Evolutionary conservation across 371 early-diverging fungal species (phyloP), one percentile per base, ranked within the genome.

Genomic region (Mucor racemosus): DNA sequence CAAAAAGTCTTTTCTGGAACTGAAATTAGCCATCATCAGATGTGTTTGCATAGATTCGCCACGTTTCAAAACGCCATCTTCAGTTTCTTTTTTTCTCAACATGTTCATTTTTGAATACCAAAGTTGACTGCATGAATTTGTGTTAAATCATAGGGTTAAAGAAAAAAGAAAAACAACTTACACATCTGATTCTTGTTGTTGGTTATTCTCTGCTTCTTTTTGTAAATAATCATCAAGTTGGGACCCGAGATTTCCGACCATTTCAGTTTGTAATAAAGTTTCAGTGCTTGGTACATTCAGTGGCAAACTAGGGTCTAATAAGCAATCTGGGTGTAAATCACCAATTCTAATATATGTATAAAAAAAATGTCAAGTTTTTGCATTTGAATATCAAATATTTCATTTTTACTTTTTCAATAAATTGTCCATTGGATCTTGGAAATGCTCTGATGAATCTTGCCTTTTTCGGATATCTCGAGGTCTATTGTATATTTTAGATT

Each of bases 281-380:
- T 71, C 62, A 7, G 78, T 67, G 17, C 71, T 62, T 1, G 84
- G 88, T 13, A 76, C 77, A 66, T 87, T 85, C 14, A 91, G 67
- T 2, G 86, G 78, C 11, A 76, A 72, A 62, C 66, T 79, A 26
- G 71, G 71, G 46, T 82, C 77, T 17, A 84, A 73, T 10, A 89
- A 65, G 67, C 92, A 91, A 60, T 92, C 92, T 7, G 90, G 86
- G 65, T 91, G 86, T 17, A 64, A 63, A 21, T 81, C 77, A 15
- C 87, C 89, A 72, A 92, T 88, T 15, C 80, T 80, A 67, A 19
- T 54, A 19, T 62, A 36, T 3, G n/a, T n/a, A n/a, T n/a, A n/a
- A n/a, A n/a, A n/a, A n/a, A n/a, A n/a, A n/a, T n/a, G n/a, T n/a
- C n/a, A n/a, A n/a, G n/a, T n/a, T n/a, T n/a, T n/a, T n/a, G n/a